These are phyloP conservation scores for Ophiocordyceps polyrhachis-furcata DNA, from an alignment of 2,329 filamentous ascomycete genomes.

Conservation along the genomic window DNA sequence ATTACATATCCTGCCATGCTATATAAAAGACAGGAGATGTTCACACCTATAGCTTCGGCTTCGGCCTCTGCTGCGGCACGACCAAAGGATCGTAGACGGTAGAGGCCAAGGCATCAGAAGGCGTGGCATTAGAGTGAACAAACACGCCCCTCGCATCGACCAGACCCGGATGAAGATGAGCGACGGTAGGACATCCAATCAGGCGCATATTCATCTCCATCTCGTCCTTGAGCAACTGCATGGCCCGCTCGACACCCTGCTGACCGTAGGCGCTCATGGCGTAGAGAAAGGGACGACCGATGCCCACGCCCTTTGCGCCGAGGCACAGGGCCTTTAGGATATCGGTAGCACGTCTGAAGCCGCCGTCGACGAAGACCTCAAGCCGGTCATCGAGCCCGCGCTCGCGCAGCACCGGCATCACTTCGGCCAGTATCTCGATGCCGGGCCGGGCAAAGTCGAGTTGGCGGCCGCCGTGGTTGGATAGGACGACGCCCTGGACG, in stretches of 20 bases:
- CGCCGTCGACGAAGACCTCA: slow-evolving; percentile 83
- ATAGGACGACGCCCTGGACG: slow-evolving; percentile 78
- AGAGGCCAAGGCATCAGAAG: slow-evolving; percentile 26
- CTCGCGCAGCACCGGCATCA: slow-evolving; percentile 68
- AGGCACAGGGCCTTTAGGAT: slow-evolving; percentile 90
- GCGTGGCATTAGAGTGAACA: slow-evolving; percentile 29
- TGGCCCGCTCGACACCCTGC: slow-evolving; percentile 74
- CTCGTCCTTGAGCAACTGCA: slow-evolving; percentile 86
- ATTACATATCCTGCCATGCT: too few relatives aligned
- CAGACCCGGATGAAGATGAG: slow-evolving; percentile 62
- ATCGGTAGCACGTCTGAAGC: slow-evolving; percentile 76
- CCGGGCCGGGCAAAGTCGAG: slow-evolving; percentile 81
- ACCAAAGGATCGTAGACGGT: slow-evolving; percentile 35
- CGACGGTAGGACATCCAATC: slow-evolving; percentile 58
- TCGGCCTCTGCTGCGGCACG: slow-evolving; percentile 30
- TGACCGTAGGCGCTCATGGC: slow-evolving; percentile 89
- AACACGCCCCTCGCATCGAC: slow-evolving; percentile 58
- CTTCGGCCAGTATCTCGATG: slow-evolving; percentile 81
- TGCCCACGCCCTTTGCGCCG: slow-evolving; percentile 80
- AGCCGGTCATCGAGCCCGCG: slow-evolving; percentile 51
- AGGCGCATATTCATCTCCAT: slow-evolving; percentile 99
- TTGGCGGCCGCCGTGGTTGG: slow-evolving; percentile 89
- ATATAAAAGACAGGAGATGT: too few relatives aligned
- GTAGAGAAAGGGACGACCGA: slow-evolving; percentile 86
- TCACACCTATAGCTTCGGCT: slow-evolving; percentile 35